Base-by-base conservation (phyloP, 164 flowering plant species). In the Magnolia kwangsiensis region DNA sequence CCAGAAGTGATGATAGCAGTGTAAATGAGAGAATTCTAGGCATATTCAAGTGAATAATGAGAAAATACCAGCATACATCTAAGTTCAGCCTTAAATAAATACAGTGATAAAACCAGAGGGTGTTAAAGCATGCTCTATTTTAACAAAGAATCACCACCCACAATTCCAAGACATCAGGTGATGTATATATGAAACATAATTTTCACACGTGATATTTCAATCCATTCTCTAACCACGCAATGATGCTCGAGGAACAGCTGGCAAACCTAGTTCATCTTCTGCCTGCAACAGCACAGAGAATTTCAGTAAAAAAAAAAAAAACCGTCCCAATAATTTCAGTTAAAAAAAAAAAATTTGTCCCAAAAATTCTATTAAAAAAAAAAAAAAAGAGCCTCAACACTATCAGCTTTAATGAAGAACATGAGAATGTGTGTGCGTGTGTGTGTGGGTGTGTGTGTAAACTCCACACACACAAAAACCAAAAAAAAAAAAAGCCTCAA, bases 201-300 rank as follows among this genome's bases (percentile, higher is more conserved):
- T 31, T 67, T 67, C 23, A 27, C 70, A 66, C 18, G 21, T 23
- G 23, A 31, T 6, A 19, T 16, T 8, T 51, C 1, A 7, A 55
- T 11, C 10, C 58, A 2, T 21, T 23, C 50, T 29, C 74, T 84
- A 95, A 79, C 88, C 89, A 51, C 98, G 96, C 74, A 92, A 69
- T 7, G 97, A 88, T 69, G 97, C 97, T 51, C 82, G 89, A 75
- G 96, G 98, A 0, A 95, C 97, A 68, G 94, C 82, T 50, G 97
- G 95, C 69, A 93, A 83, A 29, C 95, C 96, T 63, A 85, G 76
- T 80, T 92, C 97, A 79, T 95, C 97, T 80, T 90, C 97, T 73
- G 84, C 90, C 97, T 95, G 91, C 70, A 50, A 66, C 76, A 50
- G 23, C 55, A 49, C 6, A 61, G 21, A 63, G 24, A 11, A 50